These are phyloP conservation scores for Cenococcum geophilum DNA, from an alignment of 495 filamentous ascomycete species.

Conservation along the genomic window DNA sequence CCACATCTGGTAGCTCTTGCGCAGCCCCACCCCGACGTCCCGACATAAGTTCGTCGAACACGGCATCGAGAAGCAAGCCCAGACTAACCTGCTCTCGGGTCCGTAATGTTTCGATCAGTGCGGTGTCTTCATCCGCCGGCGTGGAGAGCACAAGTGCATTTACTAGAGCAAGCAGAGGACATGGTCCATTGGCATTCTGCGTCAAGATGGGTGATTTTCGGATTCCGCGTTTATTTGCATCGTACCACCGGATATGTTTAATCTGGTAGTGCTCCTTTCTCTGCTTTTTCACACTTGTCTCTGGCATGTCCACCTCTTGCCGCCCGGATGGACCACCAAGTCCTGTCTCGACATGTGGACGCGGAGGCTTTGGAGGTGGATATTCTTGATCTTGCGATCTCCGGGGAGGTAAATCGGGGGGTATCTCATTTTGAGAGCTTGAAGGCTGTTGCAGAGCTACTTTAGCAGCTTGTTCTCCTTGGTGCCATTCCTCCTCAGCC, in stretches of 20 bases:
- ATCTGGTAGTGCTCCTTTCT: conserved; percentile 64
- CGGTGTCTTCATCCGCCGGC: conserved; percentile 54
- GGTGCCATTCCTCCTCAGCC: conserved; percentile 31
- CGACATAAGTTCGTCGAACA: conserved; percentile 88
- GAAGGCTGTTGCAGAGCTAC: conserved; percentile 6
- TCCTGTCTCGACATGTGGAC: conserved; percentile 14
- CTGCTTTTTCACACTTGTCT: conserved; percentile 39
- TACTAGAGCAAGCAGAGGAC: conserved; percentile 85
- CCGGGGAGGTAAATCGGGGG: conserved; percentile 23
- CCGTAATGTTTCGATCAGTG: conserved; percentile 66
- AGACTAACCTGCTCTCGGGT: conserved; percentile 83
- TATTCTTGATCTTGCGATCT: conserved; percentile 21
- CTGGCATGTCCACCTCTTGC: conserved; percentile 29
- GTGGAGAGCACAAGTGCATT: conserved; percentile 85
- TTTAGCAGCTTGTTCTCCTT: conserved; percentile 20
- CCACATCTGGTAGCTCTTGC: conserved; percentile 70
- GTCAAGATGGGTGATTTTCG: conserved; percentile 71
- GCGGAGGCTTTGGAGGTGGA: conserved; percentile 29
- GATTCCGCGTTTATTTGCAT: conserved; percentile 44
- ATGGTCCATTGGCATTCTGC: conserved; percentile 91
- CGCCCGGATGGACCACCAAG: conserved; percentile 1
- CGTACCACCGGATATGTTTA: conserved; percentile 59
- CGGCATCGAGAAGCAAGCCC: conserved; percentile 72
- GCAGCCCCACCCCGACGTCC: conserved; percentile 46
- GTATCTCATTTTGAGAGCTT: conserved; percentile 11